phyloP scores from a whole-genome alignment of 2,329 filamentous ascomycete species.

The Leptographium wingfieldii region DNA sequence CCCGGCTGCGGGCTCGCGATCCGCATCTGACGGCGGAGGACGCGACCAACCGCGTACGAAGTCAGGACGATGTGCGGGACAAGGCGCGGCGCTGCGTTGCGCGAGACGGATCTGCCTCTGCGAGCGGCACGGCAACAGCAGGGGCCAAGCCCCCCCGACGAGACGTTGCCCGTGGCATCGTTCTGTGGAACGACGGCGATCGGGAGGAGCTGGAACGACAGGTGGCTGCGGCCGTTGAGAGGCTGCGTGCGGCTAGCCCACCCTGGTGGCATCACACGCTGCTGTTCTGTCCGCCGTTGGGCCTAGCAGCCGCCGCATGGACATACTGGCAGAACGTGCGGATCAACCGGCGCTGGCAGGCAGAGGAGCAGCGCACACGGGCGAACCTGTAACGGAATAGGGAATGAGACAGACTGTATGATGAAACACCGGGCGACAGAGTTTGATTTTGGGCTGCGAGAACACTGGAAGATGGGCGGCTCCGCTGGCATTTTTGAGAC shows the following conservation, averaged over 20 bases:
- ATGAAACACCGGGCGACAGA: background rate
- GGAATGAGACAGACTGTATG: background rate
- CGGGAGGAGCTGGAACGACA: slow-evolving; percentile 56
- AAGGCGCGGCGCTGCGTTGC: slow-evolving; percentile 68
- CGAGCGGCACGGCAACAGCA: slow-evolving; percentile 57
- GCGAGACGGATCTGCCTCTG: slow-evolving; percentile 64
- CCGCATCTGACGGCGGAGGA: slow-evolving; percentile 70
- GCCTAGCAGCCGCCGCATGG: slow-evolving; percentile 54
- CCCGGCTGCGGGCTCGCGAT: slow-evolving; percentile 62
- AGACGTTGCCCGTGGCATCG: slow-evolving; percentile 45
- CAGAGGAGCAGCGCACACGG: slow-evolving; percentile 35
- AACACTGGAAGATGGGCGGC: background rate
- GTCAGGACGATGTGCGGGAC: slow-evolving; percentile 73
- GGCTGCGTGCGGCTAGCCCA: slow-evolving; percentile 52
- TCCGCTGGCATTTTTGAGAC: background rate
- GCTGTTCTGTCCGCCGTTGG: slow-evolving; percentile 61
- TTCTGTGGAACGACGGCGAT: slow-evolving; percentile 82
- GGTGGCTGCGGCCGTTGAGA: slow-evolving; percentile 51
- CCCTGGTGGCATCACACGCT: slow-evolving; percentile 69
- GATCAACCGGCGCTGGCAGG: slow-evolving; percentile 60
- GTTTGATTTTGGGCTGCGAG: background rate
- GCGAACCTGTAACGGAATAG: slow-evolving; percentile 4
- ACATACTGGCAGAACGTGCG: slow-evolving; percentile 59
- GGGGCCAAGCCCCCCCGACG: slow-evolving; percentile 30
- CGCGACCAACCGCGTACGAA: slow-evolving; percentile 71